phyloP scores from a whole-genome alignment of 176 grass and related monocot genomes.

The Triticum timopheevii region DNA sequence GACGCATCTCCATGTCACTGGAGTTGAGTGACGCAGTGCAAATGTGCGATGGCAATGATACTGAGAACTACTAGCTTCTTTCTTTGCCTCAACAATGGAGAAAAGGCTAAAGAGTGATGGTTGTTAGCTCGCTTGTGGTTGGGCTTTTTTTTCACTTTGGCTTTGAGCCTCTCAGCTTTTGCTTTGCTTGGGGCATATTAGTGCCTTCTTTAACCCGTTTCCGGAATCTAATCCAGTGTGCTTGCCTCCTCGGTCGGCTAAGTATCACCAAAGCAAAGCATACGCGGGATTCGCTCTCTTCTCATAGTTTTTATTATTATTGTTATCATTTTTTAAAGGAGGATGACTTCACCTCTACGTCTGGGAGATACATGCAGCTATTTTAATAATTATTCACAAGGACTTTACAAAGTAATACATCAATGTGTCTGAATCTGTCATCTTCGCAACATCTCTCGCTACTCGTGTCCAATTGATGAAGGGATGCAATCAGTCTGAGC shows the following conservation, averaged over 20 bases:
- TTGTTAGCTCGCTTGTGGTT: neutral
- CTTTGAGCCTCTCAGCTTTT: conserved; percentile 38
- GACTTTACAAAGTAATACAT: no score
- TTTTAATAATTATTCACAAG: no score
- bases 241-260: neutral
- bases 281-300: neutral
- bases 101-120: neutral
- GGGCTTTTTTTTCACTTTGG: conserved; percentile 4
- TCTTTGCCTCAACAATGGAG: neutral
- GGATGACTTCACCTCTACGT: no score
- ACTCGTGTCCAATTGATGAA: no score
- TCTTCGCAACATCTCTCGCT: no score
- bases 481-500: no score
- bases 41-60: neutral
- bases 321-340: no score
- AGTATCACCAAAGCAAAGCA: conserved; percentile 22
- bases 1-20: conserved; percentile 29
- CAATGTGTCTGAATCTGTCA: no score
- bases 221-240: conserved; percentile 14
- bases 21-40: neutral
- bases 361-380: no score
- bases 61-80: neutral
- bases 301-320: neutral
- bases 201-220: conserved; percentile 20
- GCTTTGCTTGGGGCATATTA: conserved; percentile 26